These are phyloP conservation scores for Dipodascus albidus DNA, from an alignment of 805 yeast species.

Conservation along the genomic window DNA sequence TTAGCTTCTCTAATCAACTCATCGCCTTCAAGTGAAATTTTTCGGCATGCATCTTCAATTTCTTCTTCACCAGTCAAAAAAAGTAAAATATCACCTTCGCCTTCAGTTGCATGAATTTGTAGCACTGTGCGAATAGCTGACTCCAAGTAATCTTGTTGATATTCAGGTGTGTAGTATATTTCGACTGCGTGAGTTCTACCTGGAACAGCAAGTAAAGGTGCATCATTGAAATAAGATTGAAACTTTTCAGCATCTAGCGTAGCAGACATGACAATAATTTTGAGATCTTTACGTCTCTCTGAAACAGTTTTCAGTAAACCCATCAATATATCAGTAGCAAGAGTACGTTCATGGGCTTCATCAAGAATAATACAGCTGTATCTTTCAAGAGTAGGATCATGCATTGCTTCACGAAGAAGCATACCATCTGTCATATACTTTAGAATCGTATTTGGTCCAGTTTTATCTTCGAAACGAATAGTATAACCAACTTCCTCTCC, in stretches of 20 bases:
- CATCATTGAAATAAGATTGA: conserved; percentile 78
- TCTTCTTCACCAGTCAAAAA: conserved; percentile 96
- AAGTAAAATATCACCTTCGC: conserved; percentile 76
- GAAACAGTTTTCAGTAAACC: conserved; percentile 82
- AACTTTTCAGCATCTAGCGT: conserved; percentile 95
- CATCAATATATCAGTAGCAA: conserved; percentile 94
- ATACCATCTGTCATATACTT: conserved; percentile 99
- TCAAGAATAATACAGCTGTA: conserved; percentile 89
- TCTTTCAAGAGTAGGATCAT: conserved; percentile 67
- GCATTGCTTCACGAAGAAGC: conserved; percentile 95
- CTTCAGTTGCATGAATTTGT: conserved; percentile 95
- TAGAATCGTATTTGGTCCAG: conserved; percentile 66
- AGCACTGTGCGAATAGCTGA: conserved; percentile 91
- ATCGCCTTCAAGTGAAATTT: conserved; percentile 79
- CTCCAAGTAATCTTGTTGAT: conserved; percentile 87
- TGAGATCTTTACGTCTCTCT: conserved; percentile 71
- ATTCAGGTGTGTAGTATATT: conserved; percentile 92
- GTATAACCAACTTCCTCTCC: conserved; percentile 95
- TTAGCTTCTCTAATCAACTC: conserved; percentile 79
- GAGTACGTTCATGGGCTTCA: conserved; percentile 97
- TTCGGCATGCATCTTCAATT: conserved; percentile 92
- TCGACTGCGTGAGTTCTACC: conserved; percentile 98
- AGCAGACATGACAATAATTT: conserved; percentile 93
- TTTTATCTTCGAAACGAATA: conserved; percentile 87
- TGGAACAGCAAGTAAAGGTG: conserved; percentile 92